Conservation (phyloP, 148 eudicot genomes). For the Rhododendron mucronatum region DNA sequence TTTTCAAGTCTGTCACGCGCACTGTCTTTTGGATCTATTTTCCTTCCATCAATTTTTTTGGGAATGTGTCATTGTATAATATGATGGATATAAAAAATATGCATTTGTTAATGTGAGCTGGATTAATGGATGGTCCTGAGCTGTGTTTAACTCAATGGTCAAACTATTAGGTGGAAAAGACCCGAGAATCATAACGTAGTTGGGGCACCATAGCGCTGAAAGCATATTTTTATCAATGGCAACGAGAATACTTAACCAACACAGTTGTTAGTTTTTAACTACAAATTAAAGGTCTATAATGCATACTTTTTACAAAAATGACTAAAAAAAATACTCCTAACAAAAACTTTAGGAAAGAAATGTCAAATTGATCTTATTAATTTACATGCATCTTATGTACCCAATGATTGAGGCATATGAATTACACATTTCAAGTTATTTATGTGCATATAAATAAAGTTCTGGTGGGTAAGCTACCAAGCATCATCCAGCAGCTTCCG, state of each 20-base stretch:
- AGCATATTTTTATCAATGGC: not conserved
- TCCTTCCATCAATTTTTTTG: too few relatives aligned
- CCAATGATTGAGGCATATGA: not conserved
- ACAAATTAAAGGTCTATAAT: not conserved
- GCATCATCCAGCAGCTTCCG: slow-evolving; percentile 6
- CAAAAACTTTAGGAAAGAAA: too few relatives aligned
- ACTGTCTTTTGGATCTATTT: not conserved
- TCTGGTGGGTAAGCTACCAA: slow-evolving; percentile 13
- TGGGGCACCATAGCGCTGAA: not conserved
- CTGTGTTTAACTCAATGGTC: not conserved
- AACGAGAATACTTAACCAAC: too few relatives aligned
- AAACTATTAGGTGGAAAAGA: not conserved
- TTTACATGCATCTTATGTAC: not conserved
- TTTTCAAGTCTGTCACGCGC: not conserved
- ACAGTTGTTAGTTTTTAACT: not conserved
- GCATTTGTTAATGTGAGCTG: not conserved
- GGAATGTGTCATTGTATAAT: not conserved
- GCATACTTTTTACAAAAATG: not conserved
- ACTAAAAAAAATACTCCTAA: not conserved
- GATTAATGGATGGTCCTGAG: not conserved
- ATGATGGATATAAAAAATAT: too few relatives aligned
- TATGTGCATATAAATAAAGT: not conserved
- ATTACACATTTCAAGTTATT: not conserved
- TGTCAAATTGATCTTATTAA: not conserved
- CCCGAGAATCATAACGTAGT: not conserved